These are phyloP conservation scores for Senecio squalidus DNA, from an alignment of 140 eudicot genomes.

Conservation along the genomic window DNA sequence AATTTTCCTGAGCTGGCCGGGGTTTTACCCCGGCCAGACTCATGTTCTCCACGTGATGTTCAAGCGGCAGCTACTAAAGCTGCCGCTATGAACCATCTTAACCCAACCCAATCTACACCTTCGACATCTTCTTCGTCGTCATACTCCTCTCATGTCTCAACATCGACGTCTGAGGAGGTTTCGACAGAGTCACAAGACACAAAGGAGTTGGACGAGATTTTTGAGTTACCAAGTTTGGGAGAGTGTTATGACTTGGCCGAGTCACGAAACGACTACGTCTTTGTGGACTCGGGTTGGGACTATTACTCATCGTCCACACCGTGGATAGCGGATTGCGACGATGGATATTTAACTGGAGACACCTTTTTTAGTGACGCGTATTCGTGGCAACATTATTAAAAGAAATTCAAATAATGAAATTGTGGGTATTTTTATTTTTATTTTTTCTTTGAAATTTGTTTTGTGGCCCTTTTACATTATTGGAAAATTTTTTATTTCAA, in stretches of 20 bases:
- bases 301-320: slow-evolving; percentile 34
- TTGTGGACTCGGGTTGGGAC: slow-evolving; percentile 49
- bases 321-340: slow-evolving; percentile 32
- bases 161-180: slow-evolving; percentile 15
- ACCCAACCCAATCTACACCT: slow-evolving; percentile 11
- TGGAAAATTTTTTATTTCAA: slow-evolving; percentile 15
- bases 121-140: slow-evolving; percentile 24
- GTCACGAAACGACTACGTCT: slow-evolving; percentile 34
- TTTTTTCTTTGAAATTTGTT: background rate
- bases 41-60: slow-evolving; percentile 52
- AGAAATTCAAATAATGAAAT: slow-evolving; percentile 4
- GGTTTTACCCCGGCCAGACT: slow-evolving; percentile 41
- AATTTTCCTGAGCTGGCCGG: slow-evolving; percentile 52
- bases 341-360: slow-evolving; percentile 34
- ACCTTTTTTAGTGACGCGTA: slow-evolving; percentile 25
- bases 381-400: slow-evolving; percentile 47
- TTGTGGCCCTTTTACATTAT: slow-evolving; percentile 20
- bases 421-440: background rate
- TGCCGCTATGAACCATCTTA: slow-evolving; percentile 53
- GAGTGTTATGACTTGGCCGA: slow-evolving; percentile 44
- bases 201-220: slow-evolving; percentile 62
- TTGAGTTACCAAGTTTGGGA: slow-evolving; percentile 60
- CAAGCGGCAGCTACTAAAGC: slow-evolving; percentile 64
- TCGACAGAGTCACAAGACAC: slow-evolving; percentile 19
- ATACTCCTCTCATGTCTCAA: background rate